Evolutionary conservation across 2,329 filamentous ascomycete genomes (phyloP).

Genomic region (Aureobasidium sp.): DNA sequence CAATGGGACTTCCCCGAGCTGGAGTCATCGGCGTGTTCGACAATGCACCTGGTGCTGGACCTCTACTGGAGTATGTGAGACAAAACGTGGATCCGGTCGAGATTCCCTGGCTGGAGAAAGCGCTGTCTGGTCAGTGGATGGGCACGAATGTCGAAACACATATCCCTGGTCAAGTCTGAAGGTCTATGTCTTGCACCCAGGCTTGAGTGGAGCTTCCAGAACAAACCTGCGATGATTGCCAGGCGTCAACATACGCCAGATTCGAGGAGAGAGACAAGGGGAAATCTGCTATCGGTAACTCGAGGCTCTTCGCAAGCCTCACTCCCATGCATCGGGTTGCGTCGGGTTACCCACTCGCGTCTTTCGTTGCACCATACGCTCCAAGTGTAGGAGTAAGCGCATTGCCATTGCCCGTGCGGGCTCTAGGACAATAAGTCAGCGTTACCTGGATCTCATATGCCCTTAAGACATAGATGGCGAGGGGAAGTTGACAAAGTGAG

Average conservation of each 20-base stretch:
- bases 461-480: no score
- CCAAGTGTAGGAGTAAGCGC: not conserved
- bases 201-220: not conserved
- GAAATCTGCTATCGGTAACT: not conserved
- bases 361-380: not conserved
- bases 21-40: slow-evolving; percentile 13
- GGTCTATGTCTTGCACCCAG: not conserved
- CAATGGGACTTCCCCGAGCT: slow-evolving; percentile 11
- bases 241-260: no score
- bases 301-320: not conserved
- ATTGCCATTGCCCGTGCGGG: not conserved
- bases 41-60: not conserved
- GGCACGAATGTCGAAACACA: not conserved
- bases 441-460: not conserved
- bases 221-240: no score
- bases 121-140: slow-evolving; percentile 4
- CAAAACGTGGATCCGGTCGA: not conserved
- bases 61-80: slow-evolving; percentile 11
- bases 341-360: not conserved
- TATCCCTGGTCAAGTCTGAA: not conserved
- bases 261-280: not conserved
- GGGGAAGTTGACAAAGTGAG: not conserved
- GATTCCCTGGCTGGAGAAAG: slow-evolving; percentile 2
- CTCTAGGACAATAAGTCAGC: not conserved
- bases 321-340: not conserved